These are phyloP conservation scores for Coleophoma eucalyptorum DNA, from an alignment of 2,329 filamentous ascomycete genomes.

Conservation along the genomic window DNA sequence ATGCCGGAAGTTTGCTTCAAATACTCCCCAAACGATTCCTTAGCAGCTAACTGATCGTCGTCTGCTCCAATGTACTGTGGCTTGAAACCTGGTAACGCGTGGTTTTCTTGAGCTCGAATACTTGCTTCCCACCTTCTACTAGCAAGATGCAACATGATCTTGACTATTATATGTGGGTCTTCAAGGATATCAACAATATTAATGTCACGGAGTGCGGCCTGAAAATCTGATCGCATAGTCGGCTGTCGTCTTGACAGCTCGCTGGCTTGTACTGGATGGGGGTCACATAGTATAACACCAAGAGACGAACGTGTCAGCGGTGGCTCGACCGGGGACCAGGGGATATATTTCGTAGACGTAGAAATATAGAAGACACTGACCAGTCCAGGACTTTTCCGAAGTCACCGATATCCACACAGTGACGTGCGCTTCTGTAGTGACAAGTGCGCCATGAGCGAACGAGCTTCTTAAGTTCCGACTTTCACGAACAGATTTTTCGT, in stretches of 20 bases:
- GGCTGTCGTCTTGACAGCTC: background rate
- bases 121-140: background rate
- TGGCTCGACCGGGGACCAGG: too few relatives aligned
- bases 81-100: background rate
- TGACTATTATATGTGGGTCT: background rate
- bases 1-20: background rate
- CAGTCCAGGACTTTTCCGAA: too few relatives aligned
- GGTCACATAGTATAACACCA: background rate
- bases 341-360: too few relatives aligned
- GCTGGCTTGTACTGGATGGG: background rate
- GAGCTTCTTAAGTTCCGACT: too few relatives aligned
- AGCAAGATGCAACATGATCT: background rate
- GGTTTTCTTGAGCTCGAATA: background rate
- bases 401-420: too few relatives aligned
- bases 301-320: too few relatives aligned
- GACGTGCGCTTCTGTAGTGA: too few relatives aligned
- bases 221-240: background rate
- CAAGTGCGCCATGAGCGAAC: too few relatives aligned
- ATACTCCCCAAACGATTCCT: background rate
- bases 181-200: background rate
- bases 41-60: background rate
- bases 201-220: background rate
- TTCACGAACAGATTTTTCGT: too few relatives aligned
- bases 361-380: too few relatives aligned
- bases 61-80: background rate